Base-by-base conservation (phyloP, 495 filamentous ascomycete genomes). In the Aspergillus indologenus region DNA sequence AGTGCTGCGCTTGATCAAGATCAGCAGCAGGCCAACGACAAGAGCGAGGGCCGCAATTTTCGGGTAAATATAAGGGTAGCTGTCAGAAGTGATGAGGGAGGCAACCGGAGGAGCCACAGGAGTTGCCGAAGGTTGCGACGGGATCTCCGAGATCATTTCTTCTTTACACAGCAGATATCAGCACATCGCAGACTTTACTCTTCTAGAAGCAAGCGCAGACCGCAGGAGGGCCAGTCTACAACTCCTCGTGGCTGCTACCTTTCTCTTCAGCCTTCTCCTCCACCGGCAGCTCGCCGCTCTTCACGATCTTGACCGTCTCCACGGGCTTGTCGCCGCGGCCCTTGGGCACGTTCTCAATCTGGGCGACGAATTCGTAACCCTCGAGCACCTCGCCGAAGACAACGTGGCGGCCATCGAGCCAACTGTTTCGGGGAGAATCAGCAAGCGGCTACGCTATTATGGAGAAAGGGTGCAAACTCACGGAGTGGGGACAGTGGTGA, bases 211-310 rank as follows among this genome's bases (percentile, higher is more conserved):
- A 70, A 57, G 62, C 58, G 62, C 51, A 59, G 61, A 65, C 53
- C 60, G 62, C 63, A 43, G 58, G 65, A 63, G 53, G 64, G 59
- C 34, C 62, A 66, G 67, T 81, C 83, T 90, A 98, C 75, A 97
- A 90, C 76, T 98, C 94, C 76, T 87, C 86, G 75, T 95, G 90
- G 60, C 54, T 49, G 83, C 90, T 97, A 98, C 94, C 94, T 98
- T 97, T 92, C 58, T 75, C 70, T 57, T 74, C 70, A 43, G 67
- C 55, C 34, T 65, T 61, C 21, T 86, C 77, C 68, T 91, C 88
- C 62, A 86, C 76, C 66, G 91, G 88, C 63, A 92, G 79, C 83
- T 98, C 95, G 67, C 94, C 94, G 74, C 90, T 93, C 86, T 97
- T 95, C 53, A 74, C 85, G 68, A 98, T 96, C 84, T 90, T 96